Evolutionary conservation across 2,329 filamentous ascomycete species (phyloP), one percentile per base, ranked within the genome.

Genomic region (Aspergillus pseudoglaucus): DNA sequence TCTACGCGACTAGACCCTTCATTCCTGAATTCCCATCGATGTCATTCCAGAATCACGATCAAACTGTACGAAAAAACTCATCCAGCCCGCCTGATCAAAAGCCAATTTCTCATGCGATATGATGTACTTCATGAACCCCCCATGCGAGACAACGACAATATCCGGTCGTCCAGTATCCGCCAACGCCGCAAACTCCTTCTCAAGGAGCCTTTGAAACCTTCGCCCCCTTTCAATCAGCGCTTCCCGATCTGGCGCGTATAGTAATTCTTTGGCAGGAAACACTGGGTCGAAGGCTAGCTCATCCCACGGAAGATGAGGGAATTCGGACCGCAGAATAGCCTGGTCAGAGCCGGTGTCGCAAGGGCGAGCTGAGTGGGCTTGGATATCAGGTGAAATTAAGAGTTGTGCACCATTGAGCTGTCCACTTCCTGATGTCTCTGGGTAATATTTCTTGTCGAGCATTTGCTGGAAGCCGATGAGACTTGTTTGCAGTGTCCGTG

Each of bases 81-180:
- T 42, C 39, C 44, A 51, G 12, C 27, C 32, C 12, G 39, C 48
- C 8, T 43, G 32, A 8, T 32, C 30, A 18, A 48, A 25, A 3
- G 4, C 42, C 8, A 37, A 25, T n/a, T 9, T 32, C 4, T 46
- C 33, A 27, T 46, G 10, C 1, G 23, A 44, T 10, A 27, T 35
- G n/a, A 51, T 30, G 18, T 27, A 42, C n/a, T 30, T 44, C 42
- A 56, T 45, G 38, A 47, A 52, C 2, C 47, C 43, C 1, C 50
- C 42, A 48, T 53, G 54, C n/a, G 49, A 46, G 14, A 56, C 53
- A 27, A 54, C 42, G 23, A 46, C 48, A 44, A 56, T 51, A 20
- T 53, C 50, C 8, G 30, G 46, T 14, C 50, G 27, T 41, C 23
- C 44, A 20, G 17, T 42, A 4, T 30, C 27, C 12, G 44, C 42